Conservation (phyloP, 495 filamentous ascomycete species). For the Xylaria venustula region DNA sequence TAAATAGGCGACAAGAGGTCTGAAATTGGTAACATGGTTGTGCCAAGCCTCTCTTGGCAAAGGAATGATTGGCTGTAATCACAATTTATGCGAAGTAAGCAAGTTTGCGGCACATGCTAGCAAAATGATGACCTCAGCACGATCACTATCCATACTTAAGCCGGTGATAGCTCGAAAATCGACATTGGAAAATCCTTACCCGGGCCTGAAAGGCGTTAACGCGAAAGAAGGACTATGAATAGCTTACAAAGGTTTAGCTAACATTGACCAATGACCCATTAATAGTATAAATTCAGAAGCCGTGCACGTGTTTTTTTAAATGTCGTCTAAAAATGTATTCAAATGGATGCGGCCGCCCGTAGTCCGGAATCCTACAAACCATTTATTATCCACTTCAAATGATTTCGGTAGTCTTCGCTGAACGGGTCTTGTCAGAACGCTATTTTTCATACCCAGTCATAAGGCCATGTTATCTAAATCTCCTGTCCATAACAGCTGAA, state of each 20-base stretch:
- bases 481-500: neutral
- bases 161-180: neutral
- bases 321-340: neutral
- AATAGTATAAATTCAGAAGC: slow-evolving; percentile 1
- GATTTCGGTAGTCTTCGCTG: neutral
- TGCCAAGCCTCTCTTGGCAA: slow-evolving; percentile 23
- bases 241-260: neutral
- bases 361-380: neutral
- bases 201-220: no score
- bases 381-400: neutral
- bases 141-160: neutral
- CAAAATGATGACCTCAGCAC: slow-evolving; percentile 5
- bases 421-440: neutral
- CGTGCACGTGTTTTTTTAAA: neutral
- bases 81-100: neutral
- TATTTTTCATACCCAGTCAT: neutral
- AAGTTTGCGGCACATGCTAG: neutral
- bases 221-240: neutral
- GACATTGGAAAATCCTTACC: no score
- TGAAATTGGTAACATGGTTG: slow-evolving; percentile 15
- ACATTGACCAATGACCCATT: neutral
- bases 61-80: slow-evolving; percentile 16
- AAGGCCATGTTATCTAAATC: neutral
- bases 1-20: slow-evolving; percentile 10
- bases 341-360: neutral